Percentiles rank a stretch among this genome's conserved stretches.
phyloP scores from a whole-genome alignment of 2,329 filamentous ascomycete species.

The Lecanicillium sp. region DNA sequence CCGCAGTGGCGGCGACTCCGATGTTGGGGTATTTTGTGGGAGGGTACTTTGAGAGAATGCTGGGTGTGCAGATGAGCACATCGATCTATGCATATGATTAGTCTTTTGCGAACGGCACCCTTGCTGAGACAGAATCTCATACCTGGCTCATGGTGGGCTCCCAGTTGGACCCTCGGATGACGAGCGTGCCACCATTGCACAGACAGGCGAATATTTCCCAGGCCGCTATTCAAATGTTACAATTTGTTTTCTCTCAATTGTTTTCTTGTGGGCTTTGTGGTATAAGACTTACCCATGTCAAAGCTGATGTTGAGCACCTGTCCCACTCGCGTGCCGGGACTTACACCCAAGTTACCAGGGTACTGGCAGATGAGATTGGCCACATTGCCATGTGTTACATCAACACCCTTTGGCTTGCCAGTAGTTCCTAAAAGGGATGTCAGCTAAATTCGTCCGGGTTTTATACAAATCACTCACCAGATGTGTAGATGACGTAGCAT shows the following conservation, averaged over 20 bases:
- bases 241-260: background rate
- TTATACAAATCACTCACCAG: slow-evolving; percentile 29
- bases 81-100: slow-evolving; percentile 34
- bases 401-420: slow-evolving; percentile 52
- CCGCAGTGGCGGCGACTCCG: slow-evolving; percentile 47
- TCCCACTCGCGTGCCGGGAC: slow-evolving; percentile 44
- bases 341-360: slow-evolving; percentile 46
- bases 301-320: slow-evolving; percentile 54
- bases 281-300: slow-evolving; percentile 50
- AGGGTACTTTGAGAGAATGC: slow-evolving; percentile 45
- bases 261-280: slow-evolving; percentile 9
- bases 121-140: slow-evolving; percentile 12
- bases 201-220: slow-evolving; percentile 55
- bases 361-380: slow-evolving; percentile 46
- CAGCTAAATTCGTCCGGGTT: background rate
- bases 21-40: slow-evolving; percentile 44
- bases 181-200: slow-evolving; percentile 52
- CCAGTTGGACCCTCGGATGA: slow-evolving; percentile 47
- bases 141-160: slow-evolving; percentile 40
- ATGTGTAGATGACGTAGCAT: slow-evolving; percentile 50
- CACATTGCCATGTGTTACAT: slow-evolving; percentile 50
- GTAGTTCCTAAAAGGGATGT: slow-evolving; percentile 39
- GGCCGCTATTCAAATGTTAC: slow-evolving; percentile 36
- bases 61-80: slow-evolving; percentile 50
- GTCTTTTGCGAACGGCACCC: background rate